Conservation (phyloP, 1,284 basidiomycete species). For the Boletellus deceptivus region DNA sequence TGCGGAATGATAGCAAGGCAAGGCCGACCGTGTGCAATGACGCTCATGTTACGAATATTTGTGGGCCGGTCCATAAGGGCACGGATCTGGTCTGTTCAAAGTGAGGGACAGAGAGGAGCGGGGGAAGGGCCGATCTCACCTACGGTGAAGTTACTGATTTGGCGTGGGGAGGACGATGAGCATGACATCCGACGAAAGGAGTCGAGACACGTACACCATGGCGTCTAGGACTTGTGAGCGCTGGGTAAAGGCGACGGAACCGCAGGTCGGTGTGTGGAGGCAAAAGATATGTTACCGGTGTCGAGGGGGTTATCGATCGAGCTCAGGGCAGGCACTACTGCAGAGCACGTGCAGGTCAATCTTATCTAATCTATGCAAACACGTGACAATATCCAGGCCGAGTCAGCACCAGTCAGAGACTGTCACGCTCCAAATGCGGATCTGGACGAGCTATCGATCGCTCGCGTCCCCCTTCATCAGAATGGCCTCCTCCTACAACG, state of each 20-base stretch:
- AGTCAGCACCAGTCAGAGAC: conserved; percentile 18
- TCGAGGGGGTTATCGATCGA: conserved; percentile 30
- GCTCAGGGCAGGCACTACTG: conserved; percentile 33
- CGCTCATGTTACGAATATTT: conserved; percentile 98
- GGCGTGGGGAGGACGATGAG: conserved; percentile 38
- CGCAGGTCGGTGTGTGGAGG: conserved; percentile 12
- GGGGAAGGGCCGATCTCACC: conserved; percentile 46
- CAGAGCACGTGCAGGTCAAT: conserved; percentile 3
- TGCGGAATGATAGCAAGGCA: conserved; percentile 5
- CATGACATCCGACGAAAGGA: conserved; percentile 15
- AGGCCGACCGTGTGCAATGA: conserved; percentile 86
- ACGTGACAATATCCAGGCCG: conserved; percentile 17
- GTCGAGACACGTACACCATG: conserved; percentile 68
- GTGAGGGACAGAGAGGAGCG: conserved; percentile 9
- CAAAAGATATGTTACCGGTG: conserved; percentile 1
- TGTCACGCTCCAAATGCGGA: not conserved
- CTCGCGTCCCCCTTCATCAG: conserved; percentile 14
- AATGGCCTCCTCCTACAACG: conserved; percentile 32
- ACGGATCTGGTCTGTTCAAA: conserved; percentile 77
- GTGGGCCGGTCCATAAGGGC: conserved; percentile 87
- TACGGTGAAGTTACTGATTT: conserved; percentile 81
- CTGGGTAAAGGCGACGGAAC: conserved; percentile 28
- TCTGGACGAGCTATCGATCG: conserved; percentile 24
- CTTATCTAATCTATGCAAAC: conserved; percentile 23
- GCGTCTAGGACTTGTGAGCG: conserved; percentile 46